These are phyloP conservation scores for Tricholoma sp. DNA, from an alignment of 768 basidiomycete genomes.

Conservation along the genomic window DNA sequence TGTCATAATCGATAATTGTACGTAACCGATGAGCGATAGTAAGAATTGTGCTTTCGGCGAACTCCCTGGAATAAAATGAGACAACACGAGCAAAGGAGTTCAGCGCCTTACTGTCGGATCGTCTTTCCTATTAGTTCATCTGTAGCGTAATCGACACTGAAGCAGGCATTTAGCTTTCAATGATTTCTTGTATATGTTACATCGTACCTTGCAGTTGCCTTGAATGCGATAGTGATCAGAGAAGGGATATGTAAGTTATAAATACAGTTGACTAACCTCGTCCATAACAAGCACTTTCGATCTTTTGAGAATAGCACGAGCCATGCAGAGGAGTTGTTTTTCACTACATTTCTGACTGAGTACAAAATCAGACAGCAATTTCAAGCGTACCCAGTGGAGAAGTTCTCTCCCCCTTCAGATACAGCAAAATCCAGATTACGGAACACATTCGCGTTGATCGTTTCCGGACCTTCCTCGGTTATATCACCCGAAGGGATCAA, in stretches of 20 bases:
- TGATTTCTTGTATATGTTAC: not conserved
- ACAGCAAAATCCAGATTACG: conserved; percentile 68
- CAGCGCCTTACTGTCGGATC: conserved; percentile 59
- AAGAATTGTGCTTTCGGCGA: conserved; percentile 74
- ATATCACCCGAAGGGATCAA: conserved; percentile 59
- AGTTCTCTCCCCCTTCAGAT: conserved; percentile 86
- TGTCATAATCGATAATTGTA: conserved; percentile 81
- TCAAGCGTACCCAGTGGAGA: conserved; percentile 65
- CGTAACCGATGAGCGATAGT: conserved; percentile 79
- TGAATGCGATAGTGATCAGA: conserved; percentile 4
- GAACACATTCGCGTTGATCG: conserved; percentile 71
- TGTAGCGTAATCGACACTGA: conserved; percentile 78
- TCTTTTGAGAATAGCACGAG: conserved; percentile 71
- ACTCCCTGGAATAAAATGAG: conserved; percentile 43
- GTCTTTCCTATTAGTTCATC: conserved; percentile 84
- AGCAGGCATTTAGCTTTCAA: not conserved
- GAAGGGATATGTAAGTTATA: not conserved
- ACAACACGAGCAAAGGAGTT: not conserved
- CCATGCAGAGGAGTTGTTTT: conserved; percentile 84
- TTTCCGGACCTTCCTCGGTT: conserved; percentile 38
- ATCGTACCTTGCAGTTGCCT: conserved; percentile 64
- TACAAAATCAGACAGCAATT: not conserved
- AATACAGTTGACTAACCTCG: conserved; percentile 39
- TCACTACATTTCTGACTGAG: conserved; percentile 32
- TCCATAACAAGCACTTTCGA: conserved; percentile 80